Evolutionary conservation across 2,329 filamentous ascomycete genomes (phyloP).

Genomic region (Microascus cirrosus): DNA sequence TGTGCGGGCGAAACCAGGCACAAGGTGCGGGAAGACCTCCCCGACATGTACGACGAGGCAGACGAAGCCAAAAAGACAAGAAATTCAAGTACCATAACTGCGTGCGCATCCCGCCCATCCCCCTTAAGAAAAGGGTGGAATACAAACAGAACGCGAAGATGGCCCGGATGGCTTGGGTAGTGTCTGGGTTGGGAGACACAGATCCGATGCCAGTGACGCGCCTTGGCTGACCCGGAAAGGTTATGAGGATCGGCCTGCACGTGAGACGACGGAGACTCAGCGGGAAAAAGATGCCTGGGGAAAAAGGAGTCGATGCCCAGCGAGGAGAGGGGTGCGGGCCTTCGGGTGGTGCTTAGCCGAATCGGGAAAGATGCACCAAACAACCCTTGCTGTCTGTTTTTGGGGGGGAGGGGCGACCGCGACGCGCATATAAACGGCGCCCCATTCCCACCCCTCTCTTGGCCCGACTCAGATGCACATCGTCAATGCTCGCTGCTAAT

Average conservation of each 20-base stretch:
- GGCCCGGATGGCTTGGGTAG: not conserved
- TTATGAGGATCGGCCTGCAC: not conserved
- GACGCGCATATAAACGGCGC: conserved; percentile 37
- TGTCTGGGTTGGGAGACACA: not conserved
- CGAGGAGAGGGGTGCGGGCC: not conserved
- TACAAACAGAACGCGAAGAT: not conserved
- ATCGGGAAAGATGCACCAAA: conserved; percentile 4
- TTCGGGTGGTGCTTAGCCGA: conserved; percentile 1
- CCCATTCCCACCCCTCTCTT: conserved; percentile 22
- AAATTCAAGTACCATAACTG: not conserved
- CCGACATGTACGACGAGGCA: not conserved
- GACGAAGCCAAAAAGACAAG: not conserved
- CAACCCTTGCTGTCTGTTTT: conserved; percentile 1
- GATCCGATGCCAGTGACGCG: too few species aligned
- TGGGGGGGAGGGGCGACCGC: conserved; percentile 8
- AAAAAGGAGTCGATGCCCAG: not conserved
- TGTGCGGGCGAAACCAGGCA: not conserved
- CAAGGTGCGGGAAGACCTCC: not conserved
- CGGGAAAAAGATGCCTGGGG: not conserved
- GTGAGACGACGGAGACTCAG: not conserved
- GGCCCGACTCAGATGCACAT: not conserved
- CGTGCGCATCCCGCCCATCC: not conserved
- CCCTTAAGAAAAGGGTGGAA: not conserved
- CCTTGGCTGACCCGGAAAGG: not conserved
- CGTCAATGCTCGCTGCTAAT: not conserved